phyloP scores from a whole-genome alignment of 331 rosid genomes.

The Spiraea crenata region DNA sequence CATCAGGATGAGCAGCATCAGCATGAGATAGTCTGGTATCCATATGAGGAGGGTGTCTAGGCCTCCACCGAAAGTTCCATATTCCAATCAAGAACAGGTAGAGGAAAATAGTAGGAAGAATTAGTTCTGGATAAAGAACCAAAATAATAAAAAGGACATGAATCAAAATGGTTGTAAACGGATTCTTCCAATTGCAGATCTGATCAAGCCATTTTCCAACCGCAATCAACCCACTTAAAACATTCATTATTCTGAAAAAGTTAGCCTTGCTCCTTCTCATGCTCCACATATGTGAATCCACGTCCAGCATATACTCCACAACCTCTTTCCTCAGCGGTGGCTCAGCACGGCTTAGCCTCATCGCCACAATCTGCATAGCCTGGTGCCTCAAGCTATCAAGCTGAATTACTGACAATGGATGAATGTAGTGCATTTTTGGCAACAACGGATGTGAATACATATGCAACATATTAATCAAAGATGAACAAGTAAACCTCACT shows the following conservation, averaged over 20 bases:
- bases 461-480: constrained; percentile 45
- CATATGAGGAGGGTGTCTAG: constrained; percentile 53
- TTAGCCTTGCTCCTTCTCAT: constrained; percentile 60
- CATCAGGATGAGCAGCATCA: constrained; percentile 46
- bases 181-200: constrained; percentile 51
- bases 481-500: constrained; percentile 49
- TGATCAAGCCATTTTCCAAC: constrained; percentile 51
- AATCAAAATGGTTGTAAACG: constrained; percentile 43
- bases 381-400: constrained; percentile 47
- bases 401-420: constrained; percentile 45
- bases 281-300: constrained; percentile 57
- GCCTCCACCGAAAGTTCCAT: constrained; percentile 47
- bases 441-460: constrained; percentile 45
- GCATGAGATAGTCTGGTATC: constrained; percentile 49
- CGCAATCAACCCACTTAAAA: constrained; percentile 37
- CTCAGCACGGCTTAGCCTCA: constrained; percentile 45
- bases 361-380: constrained; percentile 47
- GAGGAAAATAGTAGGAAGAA: constrained; percentile 43
- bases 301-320: constrained; percentile 53
- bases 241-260: constrained; percentile 50
- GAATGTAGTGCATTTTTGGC: constrained; percentile 54
- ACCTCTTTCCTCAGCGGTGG: constrained; percentile 52
- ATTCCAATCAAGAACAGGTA: constrained; percentile 49
- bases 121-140: constrained; percentile 45
- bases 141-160: constrained; percentile 45